Evolutionary conservation across 768 basidiomycete genomes (phyloP), one percentile per base, ranked within the genome.

Genomic region (Saitozyma podzolica): DNA sequence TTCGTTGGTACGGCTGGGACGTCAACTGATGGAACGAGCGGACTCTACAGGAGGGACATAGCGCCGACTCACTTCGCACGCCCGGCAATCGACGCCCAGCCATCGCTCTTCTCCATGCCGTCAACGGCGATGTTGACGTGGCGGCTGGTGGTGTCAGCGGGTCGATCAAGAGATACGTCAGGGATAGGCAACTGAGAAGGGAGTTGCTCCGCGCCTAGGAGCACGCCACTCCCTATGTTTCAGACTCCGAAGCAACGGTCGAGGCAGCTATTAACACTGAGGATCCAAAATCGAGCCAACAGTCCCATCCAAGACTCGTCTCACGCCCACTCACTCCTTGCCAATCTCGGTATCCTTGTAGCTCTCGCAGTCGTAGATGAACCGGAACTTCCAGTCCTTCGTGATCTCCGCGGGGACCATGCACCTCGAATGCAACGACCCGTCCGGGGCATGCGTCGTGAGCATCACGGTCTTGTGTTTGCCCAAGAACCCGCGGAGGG

Each of bases 71-170:
- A 81, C 67, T 81, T 86, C 9, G 90, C 92, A 61, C 81, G 85
- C 45, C 91, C 91, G 42, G 87, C 84, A 68, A 87, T 87, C 9
- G 89, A 88, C 2, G 86, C 90, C 92, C 91, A 93, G 61, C 89
- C 91, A 8, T 86, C 84, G 13, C 82, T 81, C 11, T 83, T 82
- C 67, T 92, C 61, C 47, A 58, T 65, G 37, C 67, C 87, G 72
- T 84, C 85, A 78, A 90, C 92, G 63, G 86, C 86, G 62, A 92
- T 86, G 73, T 94, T 93, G 70, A 90, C 89, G 75, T 92, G 29
- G 85, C 87, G 66, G 91, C 74, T 75, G 47, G 0, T 37, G n/a
- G 13, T 40, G 52, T 58, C 55, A 67, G 51, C 45, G n/a, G 42
- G 19, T 54, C 42, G 6, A 41, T 39, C 79, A 81, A 91, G 54